Evolutionary conservation across 495 filamentous ascomycete species (phyloP).

Genomic region (Aspergillus heteromorphus): DNA sequence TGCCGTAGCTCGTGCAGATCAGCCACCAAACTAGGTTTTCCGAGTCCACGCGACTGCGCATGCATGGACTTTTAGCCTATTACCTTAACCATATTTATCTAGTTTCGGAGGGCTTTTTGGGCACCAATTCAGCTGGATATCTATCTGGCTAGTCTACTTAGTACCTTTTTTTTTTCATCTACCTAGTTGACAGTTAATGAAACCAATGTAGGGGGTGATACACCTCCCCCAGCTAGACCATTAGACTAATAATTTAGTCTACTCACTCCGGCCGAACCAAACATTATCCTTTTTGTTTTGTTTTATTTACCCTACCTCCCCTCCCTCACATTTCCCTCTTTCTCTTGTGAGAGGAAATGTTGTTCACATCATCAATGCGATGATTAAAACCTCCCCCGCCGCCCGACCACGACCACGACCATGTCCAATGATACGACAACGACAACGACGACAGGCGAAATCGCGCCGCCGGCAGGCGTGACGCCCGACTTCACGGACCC

Average conservation of each 20-base stretch:
- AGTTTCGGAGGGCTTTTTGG: background rate
- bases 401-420: no score
- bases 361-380: background rate
- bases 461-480: background rate
- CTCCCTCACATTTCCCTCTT: no score
- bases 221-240: background rate
- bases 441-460: background rate
- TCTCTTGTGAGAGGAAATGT: background rate
- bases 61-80: background rate
- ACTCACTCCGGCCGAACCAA: no score
- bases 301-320: no score
- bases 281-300: no score
- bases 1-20: background rate
- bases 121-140: background rate
- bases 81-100: background rate
- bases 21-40: background rate
- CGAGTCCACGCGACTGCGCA: no score
- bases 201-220: background rate
- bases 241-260: no score
- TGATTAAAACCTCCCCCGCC: background rate
- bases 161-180: no score
- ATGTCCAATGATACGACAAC: background rate
- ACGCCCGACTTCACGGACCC: background rate
- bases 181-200: no score
- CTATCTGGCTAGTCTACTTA: background rate